Percentiles rank a stretch among this genome's conserved stretches.
These are phyloP conservation scores for Protostelium mycophagum DNA, from an alignment of 78 protist species.

Conservation along the genomic window DNA sequence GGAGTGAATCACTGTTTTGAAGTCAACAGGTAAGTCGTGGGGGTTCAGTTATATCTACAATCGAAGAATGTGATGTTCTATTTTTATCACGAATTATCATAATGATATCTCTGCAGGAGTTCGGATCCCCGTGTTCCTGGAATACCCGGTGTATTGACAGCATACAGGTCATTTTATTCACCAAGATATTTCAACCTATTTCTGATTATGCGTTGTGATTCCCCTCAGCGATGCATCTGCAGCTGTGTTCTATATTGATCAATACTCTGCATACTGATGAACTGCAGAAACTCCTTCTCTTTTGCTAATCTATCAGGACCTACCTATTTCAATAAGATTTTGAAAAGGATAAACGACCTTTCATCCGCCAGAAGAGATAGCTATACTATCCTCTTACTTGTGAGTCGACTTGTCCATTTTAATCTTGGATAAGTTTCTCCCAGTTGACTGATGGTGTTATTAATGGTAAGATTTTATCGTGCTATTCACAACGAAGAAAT, in stretches of 20 bases:
- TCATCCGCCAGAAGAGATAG: neutral
- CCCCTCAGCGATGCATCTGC: no score
- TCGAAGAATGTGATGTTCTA: no score
- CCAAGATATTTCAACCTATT: no score
- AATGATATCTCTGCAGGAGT: no score
- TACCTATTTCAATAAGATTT: constrained; percentile 34
- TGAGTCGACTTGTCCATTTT: no score
- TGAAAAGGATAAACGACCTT: constrained; percentile 11
- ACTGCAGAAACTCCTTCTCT: neutral
- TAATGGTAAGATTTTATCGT: neutral
- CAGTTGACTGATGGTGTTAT: neutral
- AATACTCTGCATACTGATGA: no score
- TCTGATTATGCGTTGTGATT: no score
- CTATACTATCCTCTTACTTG: constrained; percentile 41
- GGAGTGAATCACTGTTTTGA: constrained; percentile 57
- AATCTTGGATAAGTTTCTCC: neutral
- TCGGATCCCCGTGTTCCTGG: neutral
- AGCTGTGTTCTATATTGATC: no score
- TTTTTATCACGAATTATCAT: no score
- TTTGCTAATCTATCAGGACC: constrained; percentile 28
- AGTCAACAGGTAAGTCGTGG: constrained; percentile 12
- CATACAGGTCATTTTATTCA: neutral
- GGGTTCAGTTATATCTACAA: no score
- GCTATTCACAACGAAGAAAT: no score
- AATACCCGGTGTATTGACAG: neutral